Evolutionary conservation across 1,284 basidiomycete species (phyloP).

Genomic region (Singerocomus inundabilis): DNA sequence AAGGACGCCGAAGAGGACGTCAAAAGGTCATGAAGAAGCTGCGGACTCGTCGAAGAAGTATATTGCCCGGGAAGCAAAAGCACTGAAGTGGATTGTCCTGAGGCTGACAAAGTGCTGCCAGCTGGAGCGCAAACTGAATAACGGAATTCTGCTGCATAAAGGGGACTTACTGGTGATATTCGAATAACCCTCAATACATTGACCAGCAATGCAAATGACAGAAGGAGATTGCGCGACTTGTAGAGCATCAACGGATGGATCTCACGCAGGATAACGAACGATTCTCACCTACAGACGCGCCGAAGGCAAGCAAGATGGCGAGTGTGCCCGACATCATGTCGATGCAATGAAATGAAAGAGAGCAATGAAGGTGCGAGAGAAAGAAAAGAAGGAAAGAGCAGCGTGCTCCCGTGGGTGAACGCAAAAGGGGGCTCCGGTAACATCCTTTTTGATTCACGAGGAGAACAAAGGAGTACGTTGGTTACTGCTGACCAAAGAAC

Average conservation of each 20-base stretch:
- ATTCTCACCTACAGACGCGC: conserved; percentile 47
- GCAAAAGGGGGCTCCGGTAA: neutral
- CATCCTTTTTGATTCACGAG: conserved; percentile 32
- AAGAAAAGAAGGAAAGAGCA: conserved; percentile 28
- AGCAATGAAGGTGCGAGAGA: conserved; percentile 25
- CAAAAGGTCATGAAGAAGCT: conserved; percentile 64
- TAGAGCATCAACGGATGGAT: conserved; percentile 1
- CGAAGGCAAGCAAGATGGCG: conserved; percentile 43
- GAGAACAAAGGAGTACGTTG: conserved; percentile 26
- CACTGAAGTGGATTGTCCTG: conserved; percentile 49
- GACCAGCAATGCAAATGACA: conserved; percentile 77
- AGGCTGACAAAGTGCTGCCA: conserved; percentile 58
- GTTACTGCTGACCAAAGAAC: conserved; percentile 28
- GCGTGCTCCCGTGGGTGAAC: conserved; percentile 14
- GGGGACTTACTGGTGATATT: conserved; percentile 62
- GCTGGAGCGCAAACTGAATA: conserved; percentile 43
- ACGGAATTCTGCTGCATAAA: neutral
- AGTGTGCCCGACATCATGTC: conserved; percentile 48
- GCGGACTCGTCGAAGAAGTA: conserved; percentile 63
- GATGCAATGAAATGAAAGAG: conserved; percentile 33
- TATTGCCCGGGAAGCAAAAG: conserved; percentile 75
- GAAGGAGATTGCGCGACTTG: conserved; percentile 57
- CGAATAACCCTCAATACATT: conserved; percentile 73
- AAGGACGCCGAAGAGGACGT: conserved; percentile 60
- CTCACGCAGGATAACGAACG: neutral